Conservation (phyloP, 176 grass and related monocot genomes). For the Elymus sibiricus region DNA sequence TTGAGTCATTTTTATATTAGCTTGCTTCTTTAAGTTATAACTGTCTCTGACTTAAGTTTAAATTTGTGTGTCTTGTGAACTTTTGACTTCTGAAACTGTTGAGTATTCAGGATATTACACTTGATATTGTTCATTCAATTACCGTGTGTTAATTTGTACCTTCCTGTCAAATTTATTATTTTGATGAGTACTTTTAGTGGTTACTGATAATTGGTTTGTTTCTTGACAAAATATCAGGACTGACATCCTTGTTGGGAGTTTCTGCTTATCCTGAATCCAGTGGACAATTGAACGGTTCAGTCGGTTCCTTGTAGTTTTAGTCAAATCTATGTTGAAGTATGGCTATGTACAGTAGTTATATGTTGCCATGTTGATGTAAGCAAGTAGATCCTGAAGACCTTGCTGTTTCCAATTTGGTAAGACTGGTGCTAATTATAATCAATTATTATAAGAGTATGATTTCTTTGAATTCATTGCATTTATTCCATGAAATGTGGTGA, state of each 20-base stretch:
- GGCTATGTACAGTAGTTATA: constrained; percentile 18
- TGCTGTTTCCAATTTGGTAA: neutral
- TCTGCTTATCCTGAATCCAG: neutral
- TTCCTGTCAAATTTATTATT: constrained; percentile 20
- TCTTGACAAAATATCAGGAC: constrained; percentile 20
- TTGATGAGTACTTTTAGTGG: constrained; percentile 10
- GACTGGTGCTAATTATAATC: constrained; percentile 12
- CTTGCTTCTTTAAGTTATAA: neutral
- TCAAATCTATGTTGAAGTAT: constrained; percentile 19
- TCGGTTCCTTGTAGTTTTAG: constrained; percentile 19
- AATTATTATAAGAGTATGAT: neutral
- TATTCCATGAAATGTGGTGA: neutral
- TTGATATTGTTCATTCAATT: neutral
- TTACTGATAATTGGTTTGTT: constrained; percentile 25
- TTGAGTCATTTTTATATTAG: neutral
- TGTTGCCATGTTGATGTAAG: constrained; percentile 30
- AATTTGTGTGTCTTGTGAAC: neutral
- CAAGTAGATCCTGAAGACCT: constrained; percentile 21
- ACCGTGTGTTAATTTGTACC: neutral
- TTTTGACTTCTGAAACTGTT: neutral
- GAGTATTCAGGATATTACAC: neutral
- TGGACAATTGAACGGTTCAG: constrained; percentile 9
- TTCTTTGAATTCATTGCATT: constrained; percentile 14
- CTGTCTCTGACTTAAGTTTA: neutral
- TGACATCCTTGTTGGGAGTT: constrained; percentile 18